These are phyloP conservation scores for Phaeodactylum tricornutum DNA, from an alignment of 108 stramenopile species.

Conservation along the genomic window DNA sequence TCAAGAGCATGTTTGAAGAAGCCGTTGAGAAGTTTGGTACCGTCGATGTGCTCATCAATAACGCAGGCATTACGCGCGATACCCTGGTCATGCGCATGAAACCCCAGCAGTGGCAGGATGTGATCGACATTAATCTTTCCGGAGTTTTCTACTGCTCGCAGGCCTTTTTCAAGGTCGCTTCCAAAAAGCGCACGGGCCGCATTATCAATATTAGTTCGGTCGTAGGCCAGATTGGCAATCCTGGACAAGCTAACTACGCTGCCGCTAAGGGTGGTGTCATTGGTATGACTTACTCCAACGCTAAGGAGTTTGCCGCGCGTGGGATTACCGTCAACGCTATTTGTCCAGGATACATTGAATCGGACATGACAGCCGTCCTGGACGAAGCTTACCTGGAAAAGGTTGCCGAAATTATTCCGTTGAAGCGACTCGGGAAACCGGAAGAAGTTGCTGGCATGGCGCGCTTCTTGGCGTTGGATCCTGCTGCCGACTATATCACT, in stretches of 20 bases:
- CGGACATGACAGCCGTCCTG: conserved; percentile 80
- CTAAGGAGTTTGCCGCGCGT: conserved; percentile 82
- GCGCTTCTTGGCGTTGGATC: conserved; percentile 85
- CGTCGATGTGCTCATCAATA: conserved; percentile 89
- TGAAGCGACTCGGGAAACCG: conserved; percentile 82
- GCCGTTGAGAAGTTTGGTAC: conserved; percentile 74
- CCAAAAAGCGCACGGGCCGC: conserved; percentile 87
- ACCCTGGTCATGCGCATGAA: conserved; percentile 94
- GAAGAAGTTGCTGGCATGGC: conserved; percentile 85
- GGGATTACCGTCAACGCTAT: conserved; percentile 77
- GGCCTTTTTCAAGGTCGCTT: conserved; percentile 81
- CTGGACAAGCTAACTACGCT: conserved; percentile 93
- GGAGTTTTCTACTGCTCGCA: conserved; percentile 96
- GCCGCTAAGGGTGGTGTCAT: conserved; percentile 91
- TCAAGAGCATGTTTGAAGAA: conserved; percentile 69
- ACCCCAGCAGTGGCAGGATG: conserved; percentile 85
- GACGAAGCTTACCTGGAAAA: conserved; percentile 33
- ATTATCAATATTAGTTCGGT: conserved; percentile 95
- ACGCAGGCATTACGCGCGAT: conserved; percentile 93
- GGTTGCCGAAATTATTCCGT: conserved; percentile 67
- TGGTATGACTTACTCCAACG: conserved; percentile 81
- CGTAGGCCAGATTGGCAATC: conserved; percentile 96
- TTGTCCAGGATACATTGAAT: conserved; percentile 87
- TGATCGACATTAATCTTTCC: conserved; percentile 91
- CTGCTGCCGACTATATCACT: conserved; percentile 83